Evolutionary conservation across 768 basidiomycete genomes (phyloP).

Genomic region (Suillus placidus): DNA sequence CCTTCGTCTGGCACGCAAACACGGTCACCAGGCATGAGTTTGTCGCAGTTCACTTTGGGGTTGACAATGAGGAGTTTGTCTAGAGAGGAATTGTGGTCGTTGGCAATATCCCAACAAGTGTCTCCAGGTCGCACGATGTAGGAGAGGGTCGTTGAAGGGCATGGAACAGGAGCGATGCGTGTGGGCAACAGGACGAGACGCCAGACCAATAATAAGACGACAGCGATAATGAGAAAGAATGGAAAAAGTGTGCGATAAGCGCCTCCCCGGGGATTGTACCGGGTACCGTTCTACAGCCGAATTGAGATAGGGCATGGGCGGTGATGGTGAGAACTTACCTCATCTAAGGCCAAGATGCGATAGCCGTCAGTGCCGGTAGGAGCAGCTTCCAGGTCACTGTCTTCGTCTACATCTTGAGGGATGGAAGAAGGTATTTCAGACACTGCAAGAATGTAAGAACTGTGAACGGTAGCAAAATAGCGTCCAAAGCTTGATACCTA

Average conservation of each 20-base stretch:
- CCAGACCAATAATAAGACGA: constrained; percentile 64
- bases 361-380: constrained; percentile 59
- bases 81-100: constrained; percentile 48
- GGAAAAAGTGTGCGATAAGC: constrained; percentile 68
- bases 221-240: constrained; percentile 71
- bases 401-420: constrained; percentile 33
- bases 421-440: constrained; percentile 32
- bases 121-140: constrained; percentile 62
- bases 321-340: constrained; percentile 40
- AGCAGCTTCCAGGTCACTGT: constrained; percentile 57
- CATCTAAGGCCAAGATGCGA: constrained; percentile 52
- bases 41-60: constrained; percentile 54
- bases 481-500: constrained; percentile 33
- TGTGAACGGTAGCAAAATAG: not conserved
- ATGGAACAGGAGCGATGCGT: constrained; percentile 25
- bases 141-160: constrained; percentile 39
- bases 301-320: constrained; percentile 17
- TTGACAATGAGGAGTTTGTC: constrained; percentile 58
- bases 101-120: constrained; percentile 66
- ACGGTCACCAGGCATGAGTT: constrained; percentile 58
- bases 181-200: constrained; percentile 51
- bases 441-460: constrained; percentile 23
- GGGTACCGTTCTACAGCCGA: constrained; percentile 35
- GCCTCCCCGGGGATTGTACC: constrained; percentile 37
- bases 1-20: constrained; percentile 57